These are phyloP conservation scores for Penicillium sp. DNA, from an alignment of 2,329 filamentous ascomycete species.

Conservation along the genomic window DNA sequence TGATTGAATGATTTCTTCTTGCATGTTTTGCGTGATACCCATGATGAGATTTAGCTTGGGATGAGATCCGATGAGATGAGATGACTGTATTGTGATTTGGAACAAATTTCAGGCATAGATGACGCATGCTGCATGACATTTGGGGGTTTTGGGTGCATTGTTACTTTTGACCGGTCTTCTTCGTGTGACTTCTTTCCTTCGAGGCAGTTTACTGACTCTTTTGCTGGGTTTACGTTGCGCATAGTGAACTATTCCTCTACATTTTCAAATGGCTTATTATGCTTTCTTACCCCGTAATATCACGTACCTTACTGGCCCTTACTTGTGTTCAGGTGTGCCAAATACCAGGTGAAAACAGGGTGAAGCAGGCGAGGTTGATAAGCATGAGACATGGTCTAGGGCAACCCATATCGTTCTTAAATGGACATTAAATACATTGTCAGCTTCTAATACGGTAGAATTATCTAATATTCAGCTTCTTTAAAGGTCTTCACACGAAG, in stretches of 20 bases:
- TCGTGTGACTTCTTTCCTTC: neutral
- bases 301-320: too few relatives aligned
- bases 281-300: too few relatives aligned
- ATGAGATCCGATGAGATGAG: constrained; percentile 4
- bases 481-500: too few relatives aligned
- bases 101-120: constrained; percentile 1
- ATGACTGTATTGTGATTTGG: constrained; percentile 3
- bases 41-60: constrained; percentile 15
- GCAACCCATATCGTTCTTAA: too few relatives aligned
- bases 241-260: neutral
- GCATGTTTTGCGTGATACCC: constrained; percentile 22
- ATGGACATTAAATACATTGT: too few relatives aligned
- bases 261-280: neutral
- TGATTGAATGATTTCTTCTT: constrained; percentile 26
- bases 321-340: too few relatives aligned
- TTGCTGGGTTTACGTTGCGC: neutral
- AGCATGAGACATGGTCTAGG: too few relatives aligned
- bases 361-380: too few relatives aligned
- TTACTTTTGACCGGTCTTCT: neutral
- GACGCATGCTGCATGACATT: constrained; percentile 12
- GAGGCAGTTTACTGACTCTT: neutral
- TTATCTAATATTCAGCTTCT: too few relatives aligned
- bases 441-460: too few relatives aligned
- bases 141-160: constrained; percentile 3
- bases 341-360: too few relatives aligned